A percentile compares a stretch with the other conserved stretches of the same genome.
These are phyloP conservation scores for Picochlorum sp. DNA, from an alignment of 139 green algal species.

Conservation along the genomic window DNA sequence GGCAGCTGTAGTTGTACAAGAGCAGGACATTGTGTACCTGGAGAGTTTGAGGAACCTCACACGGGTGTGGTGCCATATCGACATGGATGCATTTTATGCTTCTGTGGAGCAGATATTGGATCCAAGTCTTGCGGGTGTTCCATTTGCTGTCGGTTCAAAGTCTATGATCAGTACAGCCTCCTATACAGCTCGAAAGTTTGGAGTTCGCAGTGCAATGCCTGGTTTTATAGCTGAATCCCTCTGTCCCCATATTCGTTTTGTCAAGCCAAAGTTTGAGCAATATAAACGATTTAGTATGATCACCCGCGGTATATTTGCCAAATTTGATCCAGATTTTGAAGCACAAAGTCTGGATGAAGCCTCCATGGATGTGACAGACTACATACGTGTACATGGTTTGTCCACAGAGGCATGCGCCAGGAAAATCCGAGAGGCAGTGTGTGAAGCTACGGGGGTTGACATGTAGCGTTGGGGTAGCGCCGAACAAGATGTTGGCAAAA, in stretches of 20 bases:
- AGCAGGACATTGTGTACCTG: constrained; percentile 44
- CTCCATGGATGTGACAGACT: constrained; percentile 72
- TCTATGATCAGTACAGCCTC: constrained; percentile 87
- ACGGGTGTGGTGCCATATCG: constrained; percentile 72
- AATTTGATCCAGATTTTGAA: constrained; percentile 68
- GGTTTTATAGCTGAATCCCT: constrained; percentile 75
- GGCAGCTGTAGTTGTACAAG: constrained; percentile 11
- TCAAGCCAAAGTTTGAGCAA: constrained; percentile 41
- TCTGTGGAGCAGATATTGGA: constrained; percentile 60
- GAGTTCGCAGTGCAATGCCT: constrained; percentile 80
- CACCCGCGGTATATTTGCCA: constrained; percentile 36
- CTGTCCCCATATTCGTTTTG: constrained; percentile 73
- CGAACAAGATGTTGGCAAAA: constrained; percentile 82
- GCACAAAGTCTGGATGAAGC: constrained; percentile 72
- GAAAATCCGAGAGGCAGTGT: constrained; percentile 41
- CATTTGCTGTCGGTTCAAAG: constrained; percentile 78
- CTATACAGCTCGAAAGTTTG: constrained; percentile 71
- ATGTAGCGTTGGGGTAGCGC: constrained; percentile 62
- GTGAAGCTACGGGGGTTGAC: constrained; percentile 51
- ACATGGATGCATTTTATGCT: constrained; percentile 93
- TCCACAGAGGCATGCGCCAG: constrained; percentile 46
- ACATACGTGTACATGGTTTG: constrained; percentile 39
- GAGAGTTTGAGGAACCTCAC: constrained; percentile 61
- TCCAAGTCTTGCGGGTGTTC: constrained; percentile 47
- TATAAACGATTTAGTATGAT: constrained; percentile 21